These are phyloP conservation scores for Zymoseptoria pseudotritici DNA, from an alignment of 2,329 filamentous ascomycete genomes.

Conservation along the genomic window DNA sequence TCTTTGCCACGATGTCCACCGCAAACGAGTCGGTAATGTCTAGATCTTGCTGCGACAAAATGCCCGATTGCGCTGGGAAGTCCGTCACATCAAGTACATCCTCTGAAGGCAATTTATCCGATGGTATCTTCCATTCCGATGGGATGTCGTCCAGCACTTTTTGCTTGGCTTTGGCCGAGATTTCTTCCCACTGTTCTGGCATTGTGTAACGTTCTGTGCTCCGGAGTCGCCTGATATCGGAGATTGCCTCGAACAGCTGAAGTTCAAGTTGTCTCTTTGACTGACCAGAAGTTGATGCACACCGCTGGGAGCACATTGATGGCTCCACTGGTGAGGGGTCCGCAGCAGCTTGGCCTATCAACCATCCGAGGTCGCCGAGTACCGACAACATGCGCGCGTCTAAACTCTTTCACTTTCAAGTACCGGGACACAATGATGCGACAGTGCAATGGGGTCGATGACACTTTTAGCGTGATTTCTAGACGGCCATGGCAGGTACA, in stretches of 20 bases:
- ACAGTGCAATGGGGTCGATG: neutral
- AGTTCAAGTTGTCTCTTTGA: neutral
- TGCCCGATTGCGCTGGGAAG: constrained; percentile 51
- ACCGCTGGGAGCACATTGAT: neutral
- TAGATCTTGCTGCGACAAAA: constrained; percentile 49
- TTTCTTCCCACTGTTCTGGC: constrained; percentile 36
- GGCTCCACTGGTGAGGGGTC: neutral
- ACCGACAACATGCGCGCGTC: too few species aligned
- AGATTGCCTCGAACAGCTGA: neutral
- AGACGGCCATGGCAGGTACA: neutral
- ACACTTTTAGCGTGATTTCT: neutral
- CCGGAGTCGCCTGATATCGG: neutral
- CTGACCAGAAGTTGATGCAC: neutral
- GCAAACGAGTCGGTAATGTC: constrained; percentile 42
- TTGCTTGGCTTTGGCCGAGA: constrained; percentile 38
- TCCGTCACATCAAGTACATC: constrained; percentile 49
- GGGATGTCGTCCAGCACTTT: constrained; percentile 47
- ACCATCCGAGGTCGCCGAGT: neutral
- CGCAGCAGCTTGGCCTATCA: neutral
- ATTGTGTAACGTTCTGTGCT: neutral
- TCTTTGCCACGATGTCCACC: constrained; percentile 33
- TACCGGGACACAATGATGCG: too few species aligned
- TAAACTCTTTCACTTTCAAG: neutral
- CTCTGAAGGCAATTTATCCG: constrained; percentile 45
- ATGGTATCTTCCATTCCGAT: constrained; percentile 50